Base-by-base conservation (phyloP, 108 stramenopile species). In the Cyclotella cryptica region DNA sequence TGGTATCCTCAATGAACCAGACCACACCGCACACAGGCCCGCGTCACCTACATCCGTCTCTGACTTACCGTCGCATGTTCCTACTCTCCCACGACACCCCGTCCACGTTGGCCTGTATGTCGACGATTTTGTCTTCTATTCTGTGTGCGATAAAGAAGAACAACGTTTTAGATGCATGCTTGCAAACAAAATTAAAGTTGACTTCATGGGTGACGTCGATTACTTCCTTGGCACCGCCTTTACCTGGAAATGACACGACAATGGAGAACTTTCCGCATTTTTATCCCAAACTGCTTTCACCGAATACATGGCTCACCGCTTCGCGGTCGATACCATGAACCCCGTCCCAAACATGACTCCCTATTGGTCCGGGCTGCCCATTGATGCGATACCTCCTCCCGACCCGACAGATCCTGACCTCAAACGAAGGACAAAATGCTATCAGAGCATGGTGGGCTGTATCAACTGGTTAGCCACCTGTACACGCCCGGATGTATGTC, bases 261-360 rank as follows among this genome's bases (percentile, higher is more conserved):
- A 65, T 35, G 62, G 53, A 0, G 10, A 62, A 0, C 9, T 82
- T 22, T 66, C 69, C 0, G 81, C 77, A 1, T 75, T 72, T 44
- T 52, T 82, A 11, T 77, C 43, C 3, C 81, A 82, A 67, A 40
- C 69, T 22, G 81, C 69, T 10, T 82, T 71, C 26, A 44, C 70
- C 0, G 64, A 71, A 24, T 45, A 72, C 19, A 40, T 63, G 0
- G 69, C 64, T 45, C 52, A 82, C 39, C 42, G 55, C 7, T 66
- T 71, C 35, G 64, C 62, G 1, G 13, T 77, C 13, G 24, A 53
- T 21, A 17, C 21, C 0, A 39, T 46, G 19, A 72, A 70, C 17
- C 39, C 18, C 4, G 54, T 40, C 30, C 77, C 77, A 8, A 26
- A 70, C 7, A 69, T 69, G 47, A 77, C 64, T 2, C 81, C 81